These are phyloP conservation scores for Trichoderma pleuroti DNA, from an alignment of 2,329 filamentous ascomycete genomes.

Conservation along the genomic window DNA sequence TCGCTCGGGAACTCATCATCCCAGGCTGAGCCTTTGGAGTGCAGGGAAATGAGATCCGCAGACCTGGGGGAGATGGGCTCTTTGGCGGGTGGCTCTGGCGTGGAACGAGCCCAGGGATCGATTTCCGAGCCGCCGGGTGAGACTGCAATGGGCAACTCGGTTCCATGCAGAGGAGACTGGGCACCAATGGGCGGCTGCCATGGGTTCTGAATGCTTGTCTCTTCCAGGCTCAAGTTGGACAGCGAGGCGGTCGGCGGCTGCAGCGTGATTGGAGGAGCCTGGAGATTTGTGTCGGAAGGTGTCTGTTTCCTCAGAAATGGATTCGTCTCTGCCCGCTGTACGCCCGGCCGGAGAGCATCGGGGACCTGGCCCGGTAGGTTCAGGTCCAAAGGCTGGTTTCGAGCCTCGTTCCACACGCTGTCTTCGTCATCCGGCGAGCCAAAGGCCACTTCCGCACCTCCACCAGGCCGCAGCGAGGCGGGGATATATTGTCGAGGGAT, in stretches of 20 bases:
- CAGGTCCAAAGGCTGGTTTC: constrained; percentile 20
- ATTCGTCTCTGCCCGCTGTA: constrained; percentile 44
- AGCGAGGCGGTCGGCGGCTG: constrained; percentile 37
- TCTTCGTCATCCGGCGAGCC: constrained; percentile 28
- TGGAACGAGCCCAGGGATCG: constrained; percentile 29
- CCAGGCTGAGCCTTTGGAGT: constrained; percentile 38
- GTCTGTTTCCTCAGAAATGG: constrained; percentile 52
- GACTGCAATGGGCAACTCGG: constrained; percentile 18
- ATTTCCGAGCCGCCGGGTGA: constrained; percentile 29
- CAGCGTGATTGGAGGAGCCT: not conserved
- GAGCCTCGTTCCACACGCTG: constrained; percentile 32
- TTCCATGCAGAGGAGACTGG: constrained; percentile 1
- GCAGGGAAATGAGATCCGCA: constrained; percentile 36
- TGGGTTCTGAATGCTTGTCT: constrained; percentile 37
- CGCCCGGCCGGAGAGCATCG: constrained; percentile 33
- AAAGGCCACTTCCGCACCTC: constrained; percentile 18
- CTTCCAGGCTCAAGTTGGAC: constrained; percentile 41
- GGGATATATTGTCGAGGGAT: constrained; percentile 28
- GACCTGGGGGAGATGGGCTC: constrained; percentile 27
- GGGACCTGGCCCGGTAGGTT: constrained; percentile 28
- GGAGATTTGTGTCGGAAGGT: constrained; percentile 20
- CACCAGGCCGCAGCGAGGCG: constrained; percentile 33
- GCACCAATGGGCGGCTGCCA: constrained; percentile 32
- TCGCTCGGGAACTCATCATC: constrained; percentile 37
- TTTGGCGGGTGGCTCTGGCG: constrained; percentile 24